phyloP scores from a whole-genome alignment of 306 rosid genomes.

The Astragalus glycyphyllos region DNA sequence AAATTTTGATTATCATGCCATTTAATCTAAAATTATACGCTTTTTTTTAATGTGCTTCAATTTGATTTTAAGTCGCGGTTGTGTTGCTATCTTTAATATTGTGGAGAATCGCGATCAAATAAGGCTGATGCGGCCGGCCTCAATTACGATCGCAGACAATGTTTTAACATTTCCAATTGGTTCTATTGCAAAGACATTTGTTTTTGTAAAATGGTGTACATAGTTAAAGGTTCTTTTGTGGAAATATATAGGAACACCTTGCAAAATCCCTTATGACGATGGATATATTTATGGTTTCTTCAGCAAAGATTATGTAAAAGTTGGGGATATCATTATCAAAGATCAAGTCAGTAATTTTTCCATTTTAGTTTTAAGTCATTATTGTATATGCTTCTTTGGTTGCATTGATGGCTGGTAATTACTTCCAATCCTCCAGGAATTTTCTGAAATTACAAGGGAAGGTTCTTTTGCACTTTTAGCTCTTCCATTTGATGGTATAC shows the following conservation, averaged over 20 bases:
- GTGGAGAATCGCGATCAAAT: no score
- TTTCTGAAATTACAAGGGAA: slow-evolving; percentile 52
- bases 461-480: slow-evolving; percentile 45
- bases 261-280: slow-evolving; percentile 51
- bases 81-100: no score
- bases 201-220: neutral
- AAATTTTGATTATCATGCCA: slow-evolving; percentile 23
- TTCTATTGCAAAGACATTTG: no score
- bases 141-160: no score
- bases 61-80: slow-evolving; percentile 1
- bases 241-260: slow-evolving; percentile 47
- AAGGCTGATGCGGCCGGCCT: no score
- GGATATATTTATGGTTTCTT: slow-evolving; percentile 56
- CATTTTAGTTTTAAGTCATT: slow-evolving; percentile 10
- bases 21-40: neutral
- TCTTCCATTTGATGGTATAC: slow-evolving; percentile 56
- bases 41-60: neutral
- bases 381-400: slow-evolving; percentile 31
- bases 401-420: slow-evolving; percentile 3
- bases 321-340: slow-evolving; percentile 51
- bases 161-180: no score
- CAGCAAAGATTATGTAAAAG: slow-evolving; percentile 55
- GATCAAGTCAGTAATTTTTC: slow-evolving; percentile 48
- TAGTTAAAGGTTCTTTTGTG: slow-evolving; percentile 38
- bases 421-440: slow-evolving; percentile 45